These are phyloP conservation scores for Podaxis sp. DNA, from an alignment of 768 basidiomycete species.

Conservation along the genomic window DNA sequence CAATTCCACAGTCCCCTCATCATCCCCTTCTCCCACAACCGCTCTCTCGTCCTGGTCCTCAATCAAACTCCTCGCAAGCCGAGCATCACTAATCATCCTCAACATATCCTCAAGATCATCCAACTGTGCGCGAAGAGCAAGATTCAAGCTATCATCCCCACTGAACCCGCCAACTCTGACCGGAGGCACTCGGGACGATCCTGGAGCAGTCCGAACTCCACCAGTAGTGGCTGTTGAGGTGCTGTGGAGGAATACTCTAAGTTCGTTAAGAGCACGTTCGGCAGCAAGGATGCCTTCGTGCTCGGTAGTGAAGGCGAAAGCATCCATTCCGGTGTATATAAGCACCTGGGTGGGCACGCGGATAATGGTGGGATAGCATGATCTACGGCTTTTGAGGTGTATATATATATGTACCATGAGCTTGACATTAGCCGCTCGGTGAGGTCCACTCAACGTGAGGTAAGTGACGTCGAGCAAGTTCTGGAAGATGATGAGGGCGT, in stretches of 20 bases:
- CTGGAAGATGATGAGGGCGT: background rate
- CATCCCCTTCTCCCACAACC: background rate
- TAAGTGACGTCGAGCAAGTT: background rate
- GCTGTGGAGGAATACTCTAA: background rate
- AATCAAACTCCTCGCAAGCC: conserved; percentile 4
- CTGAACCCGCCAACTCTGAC: too few species aligned
- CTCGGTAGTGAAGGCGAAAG: background rate
- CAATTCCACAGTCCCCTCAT: background rate
- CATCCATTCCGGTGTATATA: background rate
- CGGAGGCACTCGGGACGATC: background rate
- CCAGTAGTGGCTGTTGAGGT: background rate
- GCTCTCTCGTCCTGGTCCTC: background rate
- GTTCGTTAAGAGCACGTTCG: background rate
- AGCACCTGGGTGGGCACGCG: background rate
- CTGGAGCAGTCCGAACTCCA: background rate
- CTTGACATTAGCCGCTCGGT: background rate
- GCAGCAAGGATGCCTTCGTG: conserved; percentile 3
- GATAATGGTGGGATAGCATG: background rate
- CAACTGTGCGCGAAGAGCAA: conserved; percentile 5
- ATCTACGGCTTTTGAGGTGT: background rate
- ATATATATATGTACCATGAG: background rate
- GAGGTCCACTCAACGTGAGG: background rate
- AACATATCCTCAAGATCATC: conserved; percentile 7
- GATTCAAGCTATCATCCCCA: background rate
- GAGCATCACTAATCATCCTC: background rate